Conservation (phyloP, 192 early-diverging fungal genomes). For the Backusella westeae region DNA sequence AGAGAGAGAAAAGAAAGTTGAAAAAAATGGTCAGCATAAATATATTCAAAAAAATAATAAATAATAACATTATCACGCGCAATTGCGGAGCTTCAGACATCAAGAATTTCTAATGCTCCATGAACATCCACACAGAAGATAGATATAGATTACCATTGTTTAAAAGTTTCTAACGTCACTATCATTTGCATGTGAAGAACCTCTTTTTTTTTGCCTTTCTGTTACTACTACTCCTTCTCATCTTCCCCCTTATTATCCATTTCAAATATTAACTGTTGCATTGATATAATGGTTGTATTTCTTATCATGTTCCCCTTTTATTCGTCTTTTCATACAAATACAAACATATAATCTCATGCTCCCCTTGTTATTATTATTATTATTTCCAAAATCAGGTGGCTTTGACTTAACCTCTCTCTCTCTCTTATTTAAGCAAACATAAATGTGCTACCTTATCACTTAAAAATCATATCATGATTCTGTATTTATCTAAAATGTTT, state of each 20-base stretch:
- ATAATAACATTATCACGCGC: neutral
- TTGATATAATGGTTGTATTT: neutral
- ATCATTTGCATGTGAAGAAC: neutral
- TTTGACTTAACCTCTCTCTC: neutral
- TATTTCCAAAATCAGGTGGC: neutral
- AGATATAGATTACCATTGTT: constrained; percentile 3
- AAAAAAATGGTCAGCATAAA: neutral
- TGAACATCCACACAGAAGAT: neutral
- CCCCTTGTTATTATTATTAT: neutral
- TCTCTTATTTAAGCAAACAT: neutral
- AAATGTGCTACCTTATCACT: neutral
- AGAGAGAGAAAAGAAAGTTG: neutral
- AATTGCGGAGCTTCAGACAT: neutral
- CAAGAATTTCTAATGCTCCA: neutral
- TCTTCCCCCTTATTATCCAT: neutral
- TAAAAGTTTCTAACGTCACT: constrained; percentile 5
- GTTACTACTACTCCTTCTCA: neutral
- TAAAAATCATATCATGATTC: neutral
- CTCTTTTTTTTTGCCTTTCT: neutral
- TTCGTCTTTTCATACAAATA: neutral
- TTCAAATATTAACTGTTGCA: neutral
- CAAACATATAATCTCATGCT: neutral
- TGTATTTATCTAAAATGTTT: neutral
- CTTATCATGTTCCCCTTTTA: neutral
- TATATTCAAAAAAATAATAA: neutral